A percentile compares a stretch with the other conserved stretches of the same genome.
Evolutionary conservation across 2,329 filamentous ascomycete species (phyloP).

Genomic region (Purpureocillium takamizusanense): DNA sequence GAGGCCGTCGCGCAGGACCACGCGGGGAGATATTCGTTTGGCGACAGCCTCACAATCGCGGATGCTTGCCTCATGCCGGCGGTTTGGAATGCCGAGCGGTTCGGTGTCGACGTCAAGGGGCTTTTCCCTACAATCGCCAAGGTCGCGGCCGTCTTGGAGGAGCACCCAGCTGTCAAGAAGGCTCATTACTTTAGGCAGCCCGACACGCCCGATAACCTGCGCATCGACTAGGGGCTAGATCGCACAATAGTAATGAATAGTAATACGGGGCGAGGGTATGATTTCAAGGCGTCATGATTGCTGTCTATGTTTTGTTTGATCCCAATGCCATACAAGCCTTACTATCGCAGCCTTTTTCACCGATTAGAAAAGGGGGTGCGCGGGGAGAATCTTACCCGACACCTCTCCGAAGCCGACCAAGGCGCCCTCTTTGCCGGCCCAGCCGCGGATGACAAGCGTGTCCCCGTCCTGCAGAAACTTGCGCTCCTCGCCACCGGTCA

Average conservation of each 20-base stretch:
- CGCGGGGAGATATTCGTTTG: constrained; percentile 44
- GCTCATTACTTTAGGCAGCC: constrained; percentile 45
- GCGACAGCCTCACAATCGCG: constrained; percentile 45
- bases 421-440: constrained; percentile 55
- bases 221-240: constrained; percentile 1
- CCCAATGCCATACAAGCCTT: too few relatives aligned
- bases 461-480: constrained; percentile 70
- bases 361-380: constrained; percentile 19
- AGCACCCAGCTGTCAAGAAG: constrained; percentile 39
- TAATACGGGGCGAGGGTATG: too few relatives aligned
- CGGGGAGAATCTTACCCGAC: constrained; percentile 44
- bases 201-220: constrained; percentile 31
- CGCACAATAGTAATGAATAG: too few relatives aligned
- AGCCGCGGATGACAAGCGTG: constrained; percentile 55
- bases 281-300: too few relatives aligned
- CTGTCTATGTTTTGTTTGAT: too few relatives aligned
- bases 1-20: constrained; percentile 30
- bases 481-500: constrained; percentile 57
- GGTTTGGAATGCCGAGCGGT: constrained; percentile 46
- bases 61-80: constrained; percentile 51
- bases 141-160: constrained; percentile 36
- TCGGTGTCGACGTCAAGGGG: constrained; percentile 38
- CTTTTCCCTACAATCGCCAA: constrained; percentile 35
- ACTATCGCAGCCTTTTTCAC: background rate
- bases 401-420: constrained; percentile 73